Base-by-base conservation (phyloP, 2,329 filamentous ascomycete genomes). In the Byssochlamys sp. region DNA sequence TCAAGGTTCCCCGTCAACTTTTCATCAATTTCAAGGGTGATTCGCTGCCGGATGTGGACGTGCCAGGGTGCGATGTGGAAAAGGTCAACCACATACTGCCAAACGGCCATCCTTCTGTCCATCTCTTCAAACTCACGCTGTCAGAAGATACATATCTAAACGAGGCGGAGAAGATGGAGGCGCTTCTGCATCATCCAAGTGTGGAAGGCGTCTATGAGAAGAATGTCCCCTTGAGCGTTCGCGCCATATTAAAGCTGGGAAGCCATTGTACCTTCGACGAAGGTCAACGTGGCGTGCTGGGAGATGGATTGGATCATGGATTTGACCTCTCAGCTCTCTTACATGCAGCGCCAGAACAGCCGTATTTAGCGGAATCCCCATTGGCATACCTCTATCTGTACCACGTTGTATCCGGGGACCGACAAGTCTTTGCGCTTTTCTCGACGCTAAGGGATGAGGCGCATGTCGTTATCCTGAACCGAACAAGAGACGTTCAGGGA, bases 201-300 rank as follows among this genome's bases (percentile, higher is more conserved):
- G 89, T 99, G 1, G 94, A 99, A 73, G 95, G 95, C 29, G 91
- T 99, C 12, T 99, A 99, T 68, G 95, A 99, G 75, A 92, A 88
- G 67, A 88, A 96, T 63, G 81, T 99, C 1, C 91, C 95, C 0
- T 79, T 97, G 4, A 90, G 89, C 61, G 83, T 95, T 53, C 84
- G 92, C 48, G 94, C 92, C 3, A 83, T 99, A 31, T 81, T 99
- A 9, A 89, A 94, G 64, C 79, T 99, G 1, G 95, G 94, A 49
- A 96, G 90, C 66, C 79, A 89, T 29, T 99, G 94, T 70, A 95
- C 90, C 1, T 95, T 99, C 63, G 94, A 99, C 66, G 89, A 96
- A 66, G 86, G 80, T 56, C 91, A 96, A 65, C 84, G 88, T 59
- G 95, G 92, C 64, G 91, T 96, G 1, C 82, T 99, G 7, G 94